Base-by-base conservation (phyloP, 805 yeast species). In the Diddensiella santjacobensis region DNA sequence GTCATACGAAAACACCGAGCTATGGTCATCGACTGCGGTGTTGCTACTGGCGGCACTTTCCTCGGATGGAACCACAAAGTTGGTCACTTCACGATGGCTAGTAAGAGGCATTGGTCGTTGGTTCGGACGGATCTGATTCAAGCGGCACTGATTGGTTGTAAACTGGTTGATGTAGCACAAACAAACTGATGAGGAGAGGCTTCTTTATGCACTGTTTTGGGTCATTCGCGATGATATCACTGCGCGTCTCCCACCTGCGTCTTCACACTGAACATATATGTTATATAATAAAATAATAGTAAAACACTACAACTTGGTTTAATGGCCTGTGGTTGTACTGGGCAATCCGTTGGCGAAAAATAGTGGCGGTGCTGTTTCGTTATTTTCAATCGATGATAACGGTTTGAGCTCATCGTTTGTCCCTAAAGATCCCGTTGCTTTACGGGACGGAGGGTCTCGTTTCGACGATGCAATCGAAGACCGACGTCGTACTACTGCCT, bases 321-420 rank as follows among this genome's bases (percentile, higher is more conserved):
- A 35, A 17, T 35, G 38, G 15, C 66, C 63, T 2, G 63, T 47
- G 11, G 69, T 65, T 10, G 67, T 64, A 8, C 50, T 47, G 13
- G 70, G 70, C 22, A 66, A 52, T 2, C 66, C 69, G 24, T 53
- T 56, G 30, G 66, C 64, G 47, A 66, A 66, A 51, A 66, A 66
- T 44, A 65, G 52, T 2, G 56, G 50, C 15, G 44, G 36, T 13
- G 29, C 30, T 10, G 39, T 23, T 22, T 44, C 46, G 15, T 45
- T 40, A 22, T 44, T 41, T 13, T 43, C 50, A 13, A 47, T 48
- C 17, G 56, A 44, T 1, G 67, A 53, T 54, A 65, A 36, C 8
- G 69, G 68, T 44, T 54, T 59, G 45, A 65, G 52, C 29, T 58
- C 63, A 13, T 61, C 67, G 15, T 53, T 46, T 13, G 65, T 65